Percentiles rank a stretch among this genome's conserved stretches.
phyloP scores from a whole-genome alignment of 202 grass and related monocot genomes.

The Digitaria exilis region DNA sequence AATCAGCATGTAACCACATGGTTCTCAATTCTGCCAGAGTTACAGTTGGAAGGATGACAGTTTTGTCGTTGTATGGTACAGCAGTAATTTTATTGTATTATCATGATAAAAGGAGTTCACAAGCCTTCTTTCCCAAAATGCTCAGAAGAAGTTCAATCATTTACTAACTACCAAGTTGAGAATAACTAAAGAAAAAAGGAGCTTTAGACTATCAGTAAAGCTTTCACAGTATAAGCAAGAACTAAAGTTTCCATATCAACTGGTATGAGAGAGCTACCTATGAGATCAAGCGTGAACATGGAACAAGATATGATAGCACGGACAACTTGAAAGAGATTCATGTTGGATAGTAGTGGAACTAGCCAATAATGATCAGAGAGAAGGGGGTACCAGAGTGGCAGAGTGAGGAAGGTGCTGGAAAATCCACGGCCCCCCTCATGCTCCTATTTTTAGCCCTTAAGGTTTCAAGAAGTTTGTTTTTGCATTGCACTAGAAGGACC shows the following conservation, averaged over 20 bases:
- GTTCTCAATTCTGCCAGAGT: neutral
- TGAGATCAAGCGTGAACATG: neutral
- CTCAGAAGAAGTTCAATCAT: neutral
- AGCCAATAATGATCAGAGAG: neutral
- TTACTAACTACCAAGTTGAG: slow-evolving; percentile 12
- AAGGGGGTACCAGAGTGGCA: neutral
- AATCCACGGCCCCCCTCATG: neutral
- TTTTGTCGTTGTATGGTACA: neutral
- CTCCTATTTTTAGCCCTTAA: neutral
- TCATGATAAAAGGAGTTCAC: neutral
- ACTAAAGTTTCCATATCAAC: neutral
- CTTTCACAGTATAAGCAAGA: slow-evolving; percentile 16
- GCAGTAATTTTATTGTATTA: neutral
- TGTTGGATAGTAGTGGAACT: neutral
- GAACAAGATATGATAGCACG: slow-evolving; percentile 4
- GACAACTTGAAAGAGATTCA: neutral
- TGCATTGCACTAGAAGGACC: neutral
- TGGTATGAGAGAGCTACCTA: neutral
- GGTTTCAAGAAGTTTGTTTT: neutral
- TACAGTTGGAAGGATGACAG: neutral
- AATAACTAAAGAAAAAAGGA: neutral
- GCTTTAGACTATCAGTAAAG: neutral
- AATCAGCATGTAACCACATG: neutral
- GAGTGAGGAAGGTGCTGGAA: neutral
- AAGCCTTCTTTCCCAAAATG: neutral